phyloP scores from a whole-genome alignment of 371 early-diverging fungal genomes.

The Amoeboaphelidium occidentale region DNA sequence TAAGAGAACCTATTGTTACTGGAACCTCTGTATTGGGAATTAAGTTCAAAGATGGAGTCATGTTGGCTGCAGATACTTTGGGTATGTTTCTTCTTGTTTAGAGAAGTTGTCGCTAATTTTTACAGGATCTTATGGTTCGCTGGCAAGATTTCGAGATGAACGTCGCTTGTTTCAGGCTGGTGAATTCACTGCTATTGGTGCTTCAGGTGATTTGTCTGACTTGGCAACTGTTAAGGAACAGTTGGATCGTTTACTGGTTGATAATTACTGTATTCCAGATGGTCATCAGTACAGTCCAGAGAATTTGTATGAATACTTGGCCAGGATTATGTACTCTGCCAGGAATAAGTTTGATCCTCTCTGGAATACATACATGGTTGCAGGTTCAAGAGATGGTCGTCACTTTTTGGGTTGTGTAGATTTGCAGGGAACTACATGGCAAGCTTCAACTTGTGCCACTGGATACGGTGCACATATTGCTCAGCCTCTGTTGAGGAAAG shows the following conservation, averaged over 20 bases:
- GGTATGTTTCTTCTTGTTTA: constrained; percentile 18
- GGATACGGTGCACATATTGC: constrained; percentile 91
- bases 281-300: constrained; percentile 59
- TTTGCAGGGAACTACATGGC: constrained; percentile 84
- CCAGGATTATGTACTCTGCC: constrained; percentile 79
- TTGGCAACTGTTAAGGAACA: constrained; percentile 68
- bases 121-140: constrained; percentile 80
- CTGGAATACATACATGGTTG: constrained; percentile 85
- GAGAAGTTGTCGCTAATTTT: background rate
- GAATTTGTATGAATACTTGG: constrained; percentile 69
- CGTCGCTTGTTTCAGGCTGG: constrained; percentile 59
- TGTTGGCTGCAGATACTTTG: constrained; percentile 88
- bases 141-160: constrained; percentile 81
- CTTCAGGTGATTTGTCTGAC: constrained; percentile 87
- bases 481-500: constrained; percentile 81
- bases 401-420: constrained; percentile 82
- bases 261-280: constrained; percentile 67
- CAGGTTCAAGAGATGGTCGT: constrained; percentile 21
- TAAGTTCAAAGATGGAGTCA: constrained; percentile 89
- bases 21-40: constrained; percentile 90
- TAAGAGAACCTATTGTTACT: constrained; percentile 78
- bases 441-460: constrained; percentile 75
- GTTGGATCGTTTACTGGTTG: constrained; percentile 51
- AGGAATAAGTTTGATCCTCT: constrained; percentile 80
- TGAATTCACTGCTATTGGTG: constrained; percentile 60